A percentile compares a stretch with the other conserved stretches of the same genome.
Evolutionary conservation across 2,329 filamentous ascomycete genomes (phyloP).

Genomic region (Verticillium albo-atrum): DNA sequence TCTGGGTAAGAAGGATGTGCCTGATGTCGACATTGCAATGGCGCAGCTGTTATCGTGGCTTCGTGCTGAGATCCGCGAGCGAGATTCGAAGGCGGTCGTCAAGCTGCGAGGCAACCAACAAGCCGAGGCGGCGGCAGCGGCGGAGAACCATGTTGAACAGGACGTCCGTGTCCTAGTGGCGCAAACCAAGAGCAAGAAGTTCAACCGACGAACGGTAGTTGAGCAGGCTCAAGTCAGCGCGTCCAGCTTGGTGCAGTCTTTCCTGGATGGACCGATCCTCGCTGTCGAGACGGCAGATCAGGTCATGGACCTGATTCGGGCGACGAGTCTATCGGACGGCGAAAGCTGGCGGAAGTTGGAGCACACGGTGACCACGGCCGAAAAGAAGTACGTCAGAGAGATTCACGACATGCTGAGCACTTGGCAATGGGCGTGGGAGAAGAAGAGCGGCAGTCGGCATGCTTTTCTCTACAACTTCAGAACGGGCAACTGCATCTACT

Average conservation of each 20-base stretch:
- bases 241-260: slow-evolving; percentile 62
- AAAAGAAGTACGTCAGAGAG: slow-evolving; percentile 78
- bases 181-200: slow-evolving; percentile 84
- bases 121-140: slow-evolving; percentile 22
- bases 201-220: slow-evolving; percentile 80
- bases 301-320: slow-evolving; percentile 70
- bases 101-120: slow-evolving; percentile 30
- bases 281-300: slow-evolving; percentile 87
- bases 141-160: slow-evolving; percentile 45
- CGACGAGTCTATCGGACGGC: slow-evolving; percentile 70
- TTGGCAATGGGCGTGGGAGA: slow-evolving; percentile 57
- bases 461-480: slow-evolving; percentile 92
- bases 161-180: slow-evolving; percentile 83
- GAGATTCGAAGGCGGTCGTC: slow-evolving; percentile 57
- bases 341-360: slow-evolving; percentile 82
- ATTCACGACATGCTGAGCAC: slow-evolving; percentile 69
- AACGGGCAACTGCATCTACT: slow-evolving; percentile 78
- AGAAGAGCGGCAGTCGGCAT: slow-evolving; percentile 54
- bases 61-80: slow-evolving; percentile 74
- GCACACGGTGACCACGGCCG: slow-evolving; percentile 69
- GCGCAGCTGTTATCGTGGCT: slow-evolving; percentile 76
- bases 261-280: slow-evolving; percentile 73
- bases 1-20: slow-evolving; percentile 68
- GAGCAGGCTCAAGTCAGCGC: slow-evolving; percentile 65
- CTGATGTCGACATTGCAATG: slow-evolving; percentile 70